phyloP scores from a whole-genome alignment of 768 basidiomycete species.

The Dentipellis sp. region DNA sequence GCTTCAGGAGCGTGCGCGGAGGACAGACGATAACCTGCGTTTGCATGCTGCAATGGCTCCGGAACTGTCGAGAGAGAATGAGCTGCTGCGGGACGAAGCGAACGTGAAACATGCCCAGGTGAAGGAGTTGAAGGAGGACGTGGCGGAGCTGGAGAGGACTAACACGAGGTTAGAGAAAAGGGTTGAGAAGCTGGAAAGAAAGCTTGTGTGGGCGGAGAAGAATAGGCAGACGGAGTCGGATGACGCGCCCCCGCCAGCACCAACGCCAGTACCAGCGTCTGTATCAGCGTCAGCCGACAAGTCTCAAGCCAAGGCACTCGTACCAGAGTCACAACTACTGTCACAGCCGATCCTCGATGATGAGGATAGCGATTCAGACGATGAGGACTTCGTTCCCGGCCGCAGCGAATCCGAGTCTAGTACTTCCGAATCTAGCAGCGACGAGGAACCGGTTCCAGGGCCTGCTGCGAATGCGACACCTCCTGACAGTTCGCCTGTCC shows the following conservation, averaged over 20 bases:
- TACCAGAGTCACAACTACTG: too few relatives aligned
- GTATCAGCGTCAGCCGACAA: too few relatives aligned
- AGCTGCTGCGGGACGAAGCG: neutral
- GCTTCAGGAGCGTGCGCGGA: slow-evolving; percentile 13
- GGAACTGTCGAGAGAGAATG: slow-evolving; percentile 6
- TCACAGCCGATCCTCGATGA: neutral
- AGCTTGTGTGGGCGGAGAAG: slow-evolving; percentile 13
- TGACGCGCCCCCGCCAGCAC: too few relatives aligned
- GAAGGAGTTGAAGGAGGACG: slow-evolving; percentile 8
- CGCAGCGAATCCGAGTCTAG: neutral
- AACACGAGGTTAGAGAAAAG: slow-evolving; percentile 22
- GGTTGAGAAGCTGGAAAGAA: slow-evolving; percentile 21
- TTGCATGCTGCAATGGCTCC: slow-evolving; percentile 7
- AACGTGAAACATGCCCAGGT: slow-evolving; percentile 3
- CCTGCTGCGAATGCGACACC: neutral
- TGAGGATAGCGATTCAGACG: slow-evolving; percentile 4
- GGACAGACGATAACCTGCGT: slow-evolving; percentile 13
- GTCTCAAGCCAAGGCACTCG: too few relatives aligned
- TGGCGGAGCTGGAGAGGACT: slow-evolving; percentile 1
- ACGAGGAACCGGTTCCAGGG: too few relatives aligned
- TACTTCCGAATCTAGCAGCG: too few relatives aligned
- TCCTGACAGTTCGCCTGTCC: neutral
- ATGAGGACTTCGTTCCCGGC: slow-evolving; percentile 9
- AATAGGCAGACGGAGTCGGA: neutral
- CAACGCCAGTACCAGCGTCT: neutral